Evolutionary conservation across 2,329 filamentous ascomycete genomes (phyloP), one percentile per base, ranked within the genome.

Genomic region (Apiospora phragmitis): DNA sequence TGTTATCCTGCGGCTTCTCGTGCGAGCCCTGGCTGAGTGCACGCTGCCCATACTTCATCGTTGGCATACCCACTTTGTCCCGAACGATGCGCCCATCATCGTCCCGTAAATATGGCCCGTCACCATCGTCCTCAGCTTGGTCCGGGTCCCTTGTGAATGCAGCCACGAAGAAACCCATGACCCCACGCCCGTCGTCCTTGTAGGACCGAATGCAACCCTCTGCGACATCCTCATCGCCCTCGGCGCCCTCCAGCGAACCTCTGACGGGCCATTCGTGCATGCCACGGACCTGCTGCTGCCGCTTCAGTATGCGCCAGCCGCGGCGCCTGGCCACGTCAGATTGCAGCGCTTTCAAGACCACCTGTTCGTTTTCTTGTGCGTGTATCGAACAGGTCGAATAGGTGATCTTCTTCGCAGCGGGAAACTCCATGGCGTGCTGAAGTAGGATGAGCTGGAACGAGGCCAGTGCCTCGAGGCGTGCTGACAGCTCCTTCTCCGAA

Each of bases 141-240:
- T 68, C 47, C 12, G 59, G 75, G 59, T 92, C 88, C 69, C 93
- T 86, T 3, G 94, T 87, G 81, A 99, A 97, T 0, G 88, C 94
- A n/a, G 90, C 94, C 26, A 98, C 93, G 76, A 99, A 99, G 81
- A 99, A 98, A 0, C 96, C 95, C 89, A 98, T 97, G 0, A 95
- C 93, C 0, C 94, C 94, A 73, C 92, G 89, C 12, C 91, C 91
- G 75, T 95, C 94, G 35, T 90, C 93, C 75, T 95, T 93, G 80
- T 93, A 91, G 42, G 94, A 93, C 71, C 95, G 86, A 70, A 98
- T 92, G 77, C 94, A 97, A 3, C 88, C 93, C 35, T 95, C 91
- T 7, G 91, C 88, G 1, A 93, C 79, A 3, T 85, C 81, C 51
- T 85, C 78, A 68, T 90, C 83, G 1, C 86, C 87, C 5, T 76